Base-by-base conservation (phyloP, 176 grass and related monocot species). In the Lolium rigidum region DNA sequence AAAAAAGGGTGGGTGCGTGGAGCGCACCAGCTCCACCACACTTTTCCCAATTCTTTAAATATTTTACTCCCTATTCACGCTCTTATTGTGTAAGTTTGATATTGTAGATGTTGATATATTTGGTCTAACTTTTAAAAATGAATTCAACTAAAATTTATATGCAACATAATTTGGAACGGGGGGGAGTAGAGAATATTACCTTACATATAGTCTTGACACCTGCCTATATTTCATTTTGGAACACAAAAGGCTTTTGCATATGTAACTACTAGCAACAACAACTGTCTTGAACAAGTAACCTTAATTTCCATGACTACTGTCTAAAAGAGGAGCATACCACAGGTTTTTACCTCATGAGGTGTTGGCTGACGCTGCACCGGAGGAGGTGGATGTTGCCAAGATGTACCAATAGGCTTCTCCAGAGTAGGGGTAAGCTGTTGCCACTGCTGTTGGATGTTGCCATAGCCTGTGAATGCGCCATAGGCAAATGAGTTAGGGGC, bases 251-350 rank as follows among this genome's bases (percentile, higher is more conserved):
- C 57, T 60, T 60, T 22, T 60, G 57, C 20, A 60, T 21, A 60
- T 22, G 57, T 60, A 60, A 3, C 20, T 24, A 61, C 58, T 22
- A 61, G 21, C 9, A 61, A 61, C 58, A 60, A 60, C 58, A 60
- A 60, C 57, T 60, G n/a, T 22, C 57, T 60, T 60, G 57, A 61
- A 61, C 59, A 61, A 61, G 59, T 61, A 61, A 24, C 25, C 59
- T 61, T 61, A 61, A 11, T 25, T 17, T 57, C 54, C 21, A 61
- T 22, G 9, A 24, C 59, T 61, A 61, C 9, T 25, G 59, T 61
- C 59, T 24, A 61, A 61, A 25, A 61, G 59, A 24, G 59, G 59
- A 61, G 3, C n/a, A 61, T 61, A 22, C 21, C 58, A 61, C 9
- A 61, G 8, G 31, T 35, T 35, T 35, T 35, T 35, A 35, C 31